Evolutionary conservation across 148 eudicot genomes (phyloP).

Genomic region (Rheum nobile): DNA sequence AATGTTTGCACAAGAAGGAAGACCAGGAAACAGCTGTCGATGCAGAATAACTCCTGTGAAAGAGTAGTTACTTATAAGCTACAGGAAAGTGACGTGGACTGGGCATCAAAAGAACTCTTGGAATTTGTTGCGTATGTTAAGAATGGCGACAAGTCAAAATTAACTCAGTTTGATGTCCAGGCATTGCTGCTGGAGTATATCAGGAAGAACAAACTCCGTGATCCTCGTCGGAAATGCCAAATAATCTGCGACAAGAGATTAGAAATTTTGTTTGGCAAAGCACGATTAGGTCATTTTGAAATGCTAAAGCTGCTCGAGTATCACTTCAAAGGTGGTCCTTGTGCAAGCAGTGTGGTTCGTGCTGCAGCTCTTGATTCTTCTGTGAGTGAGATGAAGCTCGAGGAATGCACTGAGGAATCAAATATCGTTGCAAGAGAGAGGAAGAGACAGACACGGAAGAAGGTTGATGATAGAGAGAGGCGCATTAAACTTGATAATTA

Average conservation of each 20-base stretch:
- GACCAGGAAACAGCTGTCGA: conserved; percentile 24
- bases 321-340: conserved; percentile 49
- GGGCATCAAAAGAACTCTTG: conserved; percentile 83
- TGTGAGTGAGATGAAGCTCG: conserved; percentile 31
- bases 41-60: conserved; percentile 17
- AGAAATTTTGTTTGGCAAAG: conserved; percentile 51
- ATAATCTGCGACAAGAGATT: conserved; percentile 78
- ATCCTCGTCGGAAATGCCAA: conserved; percentile 69
- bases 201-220: conserved; percentile 73
- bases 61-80: conserved; percentile 7
- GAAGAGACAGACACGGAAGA: conserved; percentile 39
- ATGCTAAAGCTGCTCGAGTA: conserved; percentile 88
- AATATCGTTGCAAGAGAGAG: conserved; percentile 35
- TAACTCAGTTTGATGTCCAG: conserved; percentile 83
- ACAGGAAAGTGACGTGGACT: conserved; percentile 22
- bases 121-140: conserved; percentile 82
- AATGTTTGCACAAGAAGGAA: conserved; percentile 36
- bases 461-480: conserved; percentile 36
- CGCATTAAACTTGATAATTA: conserved; percentile 49
- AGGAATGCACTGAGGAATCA: conserved; percentile 24
- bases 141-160: conserved; percentile 65
- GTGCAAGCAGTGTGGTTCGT: conserved; percentile 28
- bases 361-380: conserved; percentile 34
- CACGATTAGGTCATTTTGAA: conserved; percentile 77
- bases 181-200: conserved; percentile 72